phyloP scores from a whole-genome alignment of 1,284 basidiomycete species.

The Ustilago loliicola region DNA sequence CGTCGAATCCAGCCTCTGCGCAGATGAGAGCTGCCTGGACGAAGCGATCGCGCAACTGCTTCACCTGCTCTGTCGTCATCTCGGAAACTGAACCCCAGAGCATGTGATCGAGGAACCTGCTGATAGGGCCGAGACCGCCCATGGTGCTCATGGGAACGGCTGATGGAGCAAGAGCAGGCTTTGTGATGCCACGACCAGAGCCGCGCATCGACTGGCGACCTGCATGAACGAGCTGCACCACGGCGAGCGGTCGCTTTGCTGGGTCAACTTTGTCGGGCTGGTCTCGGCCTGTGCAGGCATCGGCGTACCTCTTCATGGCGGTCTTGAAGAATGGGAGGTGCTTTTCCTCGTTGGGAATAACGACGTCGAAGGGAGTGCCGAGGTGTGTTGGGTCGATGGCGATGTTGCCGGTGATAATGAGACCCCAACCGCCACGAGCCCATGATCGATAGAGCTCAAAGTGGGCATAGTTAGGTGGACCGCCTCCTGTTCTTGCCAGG shows the following conservation, averaged over 20 bases:
- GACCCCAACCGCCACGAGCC: conserved; percentile 85
- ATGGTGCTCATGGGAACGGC: conserved; percentile 75
- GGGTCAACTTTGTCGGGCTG: conserved; percentile 67
- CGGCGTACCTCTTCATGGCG: conserved; percentile 59
- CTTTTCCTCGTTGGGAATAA: conserved; percentile 74
- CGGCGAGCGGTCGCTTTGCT: conserved; percentile 63
- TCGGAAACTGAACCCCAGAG: conserved; percentile 70
- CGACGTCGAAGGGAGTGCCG: conserved; percentile 83
- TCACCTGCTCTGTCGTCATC: conserved; percentile 76
- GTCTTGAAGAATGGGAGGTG: conserved; percentile 64
- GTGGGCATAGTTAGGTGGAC: conserved; percentile 72
- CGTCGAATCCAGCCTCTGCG: conserved; percentile 83
- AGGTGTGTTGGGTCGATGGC: conserved; percentile 82
- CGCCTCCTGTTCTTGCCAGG: conserved; percentile 58
- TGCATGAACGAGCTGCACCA: conserved; percentile 86
- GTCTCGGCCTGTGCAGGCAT: conserved; percentile 53
- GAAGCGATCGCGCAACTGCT: conserved; percentile 78
- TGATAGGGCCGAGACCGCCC: conserved; percentile 35
- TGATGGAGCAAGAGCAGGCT: conserved; percentile 81
- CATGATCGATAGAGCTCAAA: conserved; percentile 81
- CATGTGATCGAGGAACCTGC: conserved; percentile 71
- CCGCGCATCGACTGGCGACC: conserved; percentile 87
- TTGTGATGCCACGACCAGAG: conserved; percentile 77
- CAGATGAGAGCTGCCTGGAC: conserved; percentile 76
- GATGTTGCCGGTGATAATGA: conserved; percentile 88